These are phyloP conservation scores for Haplosporangium sp. DNA, from an alignment of 371 early-diverging fungal genomes.

Conservation along the genomic window DNA sequence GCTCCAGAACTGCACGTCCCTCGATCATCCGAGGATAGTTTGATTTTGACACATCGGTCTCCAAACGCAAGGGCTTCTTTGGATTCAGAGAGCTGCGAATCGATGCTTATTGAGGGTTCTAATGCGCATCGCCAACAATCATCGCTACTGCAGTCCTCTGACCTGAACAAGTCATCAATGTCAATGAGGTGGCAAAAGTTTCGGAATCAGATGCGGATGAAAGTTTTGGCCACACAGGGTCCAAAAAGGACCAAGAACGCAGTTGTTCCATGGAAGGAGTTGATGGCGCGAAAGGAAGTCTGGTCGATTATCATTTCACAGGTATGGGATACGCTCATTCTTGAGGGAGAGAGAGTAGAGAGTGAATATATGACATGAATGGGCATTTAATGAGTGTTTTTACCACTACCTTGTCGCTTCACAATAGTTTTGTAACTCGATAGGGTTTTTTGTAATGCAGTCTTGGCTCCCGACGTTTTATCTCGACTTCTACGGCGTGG, in stretches of 20 bases:
- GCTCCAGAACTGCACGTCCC: no score
- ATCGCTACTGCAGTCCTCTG: no score
- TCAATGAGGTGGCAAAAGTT: conserved; percentile 25
- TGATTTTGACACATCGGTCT: no score
- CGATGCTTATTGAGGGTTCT: no score
- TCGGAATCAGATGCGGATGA: conserved; percentile 22
- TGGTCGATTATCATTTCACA: conserved; percentile 53
- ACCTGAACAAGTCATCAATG: no score
- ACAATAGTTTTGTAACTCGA: conserved; percentile 35
- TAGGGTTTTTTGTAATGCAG: conserved; percentile 54
- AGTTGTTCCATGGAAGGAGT: conserved; percentile 33
- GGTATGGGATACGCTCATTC: no score
- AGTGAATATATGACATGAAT: no score
- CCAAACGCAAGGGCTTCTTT: no score
- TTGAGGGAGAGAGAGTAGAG: no score
- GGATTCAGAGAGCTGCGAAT: no score
- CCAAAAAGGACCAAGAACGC: neutral
- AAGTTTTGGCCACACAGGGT: neutral
- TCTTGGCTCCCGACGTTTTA: conserved; percentile 56
- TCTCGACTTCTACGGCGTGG: conserved; percentile 51
- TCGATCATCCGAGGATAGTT: no score
- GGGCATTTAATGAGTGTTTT: neutral
- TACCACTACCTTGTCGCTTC: neutral
- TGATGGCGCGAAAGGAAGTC: conserved; percentile 32
- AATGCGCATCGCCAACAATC: no score